Evolutionary conservation across 192 early-diverging fungal species (phyloP), one percentile per base, ranked within the genome.

Genomic region (Mortierella hygrophila): DNA sequence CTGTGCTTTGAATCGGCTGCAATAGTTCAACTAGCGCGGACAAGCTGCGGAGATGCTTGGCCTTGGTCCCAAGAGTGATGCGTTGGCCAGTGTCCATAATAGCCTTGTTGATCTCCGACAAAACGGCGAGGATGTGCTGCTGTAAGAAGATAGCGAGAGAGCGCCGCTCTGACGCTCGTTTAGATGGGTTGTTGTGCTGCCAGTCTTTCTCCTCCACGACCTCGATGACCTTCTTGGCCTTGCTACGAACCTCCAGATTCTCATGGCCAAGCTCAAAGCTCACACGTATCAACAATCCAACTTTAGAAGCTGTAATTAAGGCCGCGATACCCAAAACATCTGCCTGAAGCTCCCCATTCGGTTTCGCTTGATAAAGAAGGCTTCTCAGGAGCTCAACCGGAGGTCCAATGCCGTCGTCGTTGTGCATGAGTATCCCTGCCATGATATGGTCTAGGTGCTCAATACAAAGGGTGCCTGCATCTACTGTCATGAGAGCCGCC

Each of bases 71-170:
- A 21, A 86, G 76, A 2, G 79, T 77, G 3, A 86, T 44, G 23
- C 41, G 54, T 15, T 65, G 77, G n/a, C 65, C 49, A 18, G 55
- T 60, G 15, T 77, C 79, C 29, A 76, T 35, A 38, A 86, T 74
- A 6, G 57, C 75, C 44, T 75, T 86, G 70, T 80, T 86, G 8
- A 86, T 68, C 6, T 81, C 84, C 1, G 79, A 77, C 84, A 86
- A 52, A 46, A 86, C 81, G 10, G 79, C 84, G 13, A 86, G 74
- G 49, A 86, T 72, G 41, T 86, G 72, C 0, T 72, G 79, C 29
- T 79, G 44, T 38, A 86, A 37, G 52, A 86, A 86, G 16, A 42
- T n/a, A 2, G 84, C 79, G 5, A 86, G 55, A 0, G 70, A 26
- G 26, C 75, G 70, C 47, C 72, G 60, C 44, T 79, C 82, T 18